Evolutionary conservation across 306 rosid species (phyloP).

Genomic region (Quercus robur): DNA sequence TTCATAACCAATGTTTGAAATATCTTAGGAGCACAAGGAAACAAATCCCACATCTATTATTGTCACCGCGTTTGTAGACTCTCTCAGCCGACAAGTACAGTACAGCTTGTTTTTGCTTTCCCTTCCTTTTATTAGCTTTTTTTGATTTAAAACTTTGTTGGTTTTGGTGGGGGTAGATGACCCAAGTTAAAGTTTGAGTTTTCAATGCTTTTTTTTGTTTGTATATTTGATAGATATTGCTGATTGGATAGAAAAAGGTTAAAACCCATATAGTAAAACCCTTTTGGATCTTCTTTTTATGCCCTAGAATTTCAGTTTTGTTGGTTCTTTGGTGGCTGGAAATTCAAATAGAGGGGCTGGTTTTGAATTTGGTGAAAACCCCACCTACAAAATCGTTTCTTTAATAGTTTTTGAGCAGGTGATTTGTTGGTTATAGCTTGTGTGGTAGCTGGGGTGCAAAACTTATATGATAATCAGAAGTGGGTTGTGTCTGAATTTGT

Average conservation of each 20-base stretch:
- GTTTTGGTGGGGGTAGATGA: slow-evolving; percentile 15
- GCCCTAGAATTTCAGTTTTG: neutral
- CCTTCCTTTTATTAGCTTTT: neutral
- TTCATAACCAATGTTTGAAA: neutral
- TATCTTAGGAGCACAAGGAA: slow-evolving; percentile 10
- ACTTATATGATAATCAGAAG: neutral
- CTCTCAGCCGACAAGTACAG: slow-evolving; percentile 17
- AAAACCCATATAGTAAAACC: slow-evolving; percentile 10
- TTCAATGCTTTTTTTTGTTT: neutral
- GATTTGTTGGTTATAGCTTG: neutral
- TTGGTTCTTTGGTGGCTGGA: neutral
- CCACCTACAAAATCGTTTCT: neutral
- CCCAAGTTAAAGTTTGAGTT: slow-evolving; percentile 7
- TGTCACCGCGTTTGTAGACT: slow-evolving; percentile 20
- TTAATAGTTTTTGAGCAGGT: neutral
- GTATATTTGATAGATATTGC: neutral
- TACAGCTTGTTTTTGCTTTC: slow-evolving; percentile 15
- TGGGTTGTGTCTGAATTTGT: neutral
- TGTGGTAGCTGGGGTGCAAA: neutral
- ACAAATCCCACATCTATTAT: neutral
- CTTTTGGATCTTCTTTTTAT: slow-evolving; percentile 11
- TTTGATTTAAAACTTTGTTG: neutral
- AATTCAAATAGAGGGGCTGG: slow-evolving; percentile 11
- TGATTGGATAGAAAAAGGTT: neutral
- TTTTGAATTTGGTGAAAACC: slow-evolving; percentile 16